Conservation (phyloP, 768 basidiomycete species). For the Termitomyces sp. region DNA sequence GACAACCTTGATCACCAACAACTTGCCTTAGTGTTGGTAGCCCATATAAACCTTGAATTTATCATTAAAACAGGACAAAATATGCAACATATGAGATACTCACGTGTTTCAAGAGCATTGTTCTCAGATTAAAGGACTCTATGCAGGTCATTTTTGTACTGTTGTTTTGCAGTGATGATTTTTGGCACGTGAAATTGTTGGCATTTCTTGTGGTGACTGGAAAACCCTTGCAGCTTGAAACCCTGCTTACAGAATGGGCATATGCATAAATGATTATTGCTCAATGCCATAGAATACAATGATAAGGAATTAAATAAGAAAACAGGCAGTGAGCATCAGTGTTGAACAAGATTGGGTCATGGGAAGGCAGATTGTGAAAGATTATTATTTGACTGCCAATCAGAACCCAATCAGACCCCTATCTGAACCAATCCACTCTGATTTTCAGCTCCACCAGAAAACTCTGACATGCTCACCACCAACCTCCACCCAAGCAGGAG, state of each 20-base stretch:
- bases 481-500: too few relatives aligned
- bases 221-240: not conserved
- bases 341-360: not conserved
- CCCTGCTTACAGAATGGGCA: not conserved
- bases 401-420: not conserved
- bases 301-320: not conserved
- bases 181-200: not conserved
- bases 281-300: not conserved
- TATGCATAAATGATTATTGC: not conserved
- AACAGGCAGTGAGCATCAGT: not conserved
- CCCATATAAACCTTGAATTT: too few relatives aligned
- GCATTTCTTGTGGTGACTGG: not conserved
- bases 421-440: not conserved
- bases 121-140: not conserved
- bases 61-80: too few relatives aligned
- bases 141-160: not conserved
- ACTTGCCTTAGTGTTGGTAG: not conserved
- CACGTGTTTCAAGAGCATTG: not conserved
- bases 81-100: not conserved
- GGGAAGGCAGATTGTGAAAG: not conserved
- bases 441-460: not conserved
- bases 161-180: not conserved
- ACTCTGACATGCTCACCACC: too few relatives aligned
- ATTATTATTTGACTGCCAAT: not conserved
- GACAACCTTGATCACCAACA: not conserved